phyloP scores from a whole-genome alignment of 176 grass and related monocot species.

The Aegilops sharonensis region DNA sequence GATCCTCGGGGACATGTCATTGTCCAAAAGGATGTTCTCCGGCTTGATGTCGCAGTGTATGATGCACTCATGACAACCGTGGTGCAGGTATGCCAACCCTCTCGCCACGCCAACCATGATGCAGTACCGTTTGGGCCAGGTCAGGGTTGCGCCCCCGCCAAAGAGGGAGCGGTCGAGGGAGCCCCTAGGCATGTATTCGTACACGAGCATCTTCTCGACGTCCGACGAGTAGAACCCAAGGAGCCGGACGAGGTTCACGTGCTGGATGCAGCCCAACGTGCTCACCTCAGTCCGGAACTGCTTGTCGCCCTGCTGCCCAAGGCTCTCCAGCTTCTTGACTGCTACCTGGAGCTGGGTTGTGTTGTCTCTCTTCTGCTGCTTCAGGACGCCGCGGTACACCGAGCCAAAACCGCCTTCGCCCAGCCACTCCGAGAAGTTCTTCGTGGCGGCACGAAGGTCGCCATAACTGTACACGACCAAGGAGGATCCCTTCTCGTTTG shows the following conservation, averaged over 20 bases:
- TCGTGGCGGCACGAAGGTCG: constrained; percentile 28
- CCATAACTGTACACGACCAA: neutral
- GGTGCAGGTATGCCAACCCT: constrained; percentile 12
- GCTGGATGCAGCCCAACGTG: too few species aligned
- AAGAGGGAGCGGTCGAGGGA: neutral
- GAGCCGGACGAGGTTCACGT: too few species aligned
- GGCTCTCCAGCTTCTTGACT: too few species aligned
- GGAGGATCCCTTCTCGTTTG: neutral
- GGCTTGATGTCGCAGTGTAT: too few species aligned
- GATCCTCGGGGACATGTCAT: neutral
- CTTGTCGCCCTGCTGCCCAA: too few species aligned
- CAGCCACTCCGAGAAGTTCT: constrained; percentile 22
- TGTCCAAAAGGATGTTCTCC: too few species aligned
- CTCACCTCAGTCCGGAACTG: too few species aligned
- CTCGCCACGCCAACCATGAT: constrained; percentile 19
- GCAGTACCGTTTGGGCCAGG: neutral
- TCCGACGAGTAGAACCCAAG: too few species aligned
- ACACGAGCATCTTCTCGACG: too few species aligned
- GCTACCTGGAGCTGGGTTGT: too few species aligned
- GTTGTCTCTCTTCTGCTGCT: too few species aligned
- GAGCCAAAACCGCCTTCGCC: constrained; percentile 19
- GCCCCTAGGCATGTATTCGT: too few species aligned
- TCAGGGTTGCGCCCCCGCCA: neutral
- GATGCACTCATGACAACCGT: neutral
- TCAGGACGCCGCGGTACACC: constrained; percentile 19